Conservation (phyloP, 192 early-diverging fungal species). For the Gaertneriomyces sp. region DNA sequence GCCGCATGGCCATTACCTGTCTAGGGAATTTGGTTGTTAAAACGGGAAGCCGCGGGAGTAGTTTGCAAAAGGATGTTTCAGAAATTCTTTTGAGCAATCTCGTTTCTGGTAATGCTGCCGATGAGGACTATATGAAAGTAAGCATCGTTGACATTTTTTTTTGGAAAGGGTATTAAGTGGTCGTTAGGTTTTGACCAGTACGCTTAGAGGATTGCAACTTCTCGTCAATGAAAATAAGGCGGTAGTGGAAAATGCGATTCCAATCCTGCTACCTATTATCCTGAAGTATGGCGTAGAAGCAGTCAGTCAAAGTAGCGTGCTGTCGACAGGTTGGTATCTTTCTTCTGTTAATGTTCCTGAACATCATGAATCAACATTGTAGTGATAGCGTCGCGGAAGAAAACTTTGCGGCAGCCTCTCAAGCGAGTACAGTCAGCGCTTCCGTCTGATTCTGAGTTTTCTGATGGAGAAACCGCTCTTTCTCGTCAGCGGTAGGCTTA, state of each 20-base stretch:
- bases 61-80: constrained; percentile 48
- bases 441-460: constrained; percentile 36
- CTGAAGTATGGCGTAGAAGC: constrained; percentile 6
- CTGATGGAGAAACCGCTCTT: constrained; percentile 21
- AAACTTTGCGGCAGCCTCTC: not conserved
- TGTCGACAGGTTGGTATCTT: too few relatives aligned
- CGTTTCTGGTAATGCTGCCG: not conserved
- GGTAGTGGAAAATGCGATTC: constrained; percentile 7
- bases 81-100: constrained; percentile 48
- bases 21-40: constrained; percentile 63
- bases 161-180: not conserved
- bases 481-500: constrained; percentile 20
- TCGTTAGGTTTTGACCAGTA: constrained; percentile 25
- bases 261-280: constrained; percentile 19
- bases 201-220: constrained; percentile 29
- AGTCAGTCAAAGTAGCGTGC: too few relatives aligned
- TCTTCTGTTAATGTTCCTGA: too few relatives aligned
- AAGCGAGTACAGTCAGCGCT: constrained; percentile 5
- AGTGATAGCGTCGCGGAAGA: too few relatives aligned
- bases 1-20: constrained; percentile 59
- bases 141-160: constrained; percentile 9
- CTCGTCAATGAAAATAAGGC: constrained; percentile 39
- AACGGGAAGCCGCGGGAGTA: constrained; percentile 49
- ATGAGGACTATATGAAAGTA: constrained; percentile 21
- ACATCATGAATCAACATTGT: too few relatives aligned